Conservation (phyloP, 805 yeast genomes). For the Wickerhamomyces chambardii region DNA sequence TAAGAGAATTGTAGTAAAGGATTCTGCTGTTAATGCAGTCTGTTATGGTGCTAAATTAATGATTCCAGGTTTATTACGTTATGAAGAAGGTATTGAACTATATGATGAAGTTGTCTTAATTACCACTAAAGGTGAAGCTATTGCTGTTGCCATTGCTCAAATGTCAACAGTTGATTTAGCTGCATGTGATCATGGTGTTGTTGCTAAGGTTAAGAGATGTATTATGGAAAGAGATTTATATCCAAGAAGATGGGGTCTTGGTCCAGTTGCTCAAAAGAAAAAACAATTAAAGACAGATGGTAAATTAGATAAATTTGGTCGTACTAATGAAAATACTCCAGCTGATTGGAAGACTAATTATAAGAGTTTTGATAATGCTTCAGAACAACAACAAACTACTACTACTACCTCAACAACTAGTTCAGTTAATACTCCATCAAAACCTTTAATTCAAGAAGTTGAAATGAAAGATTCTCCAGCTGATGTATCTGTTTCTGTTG, state of each 20-base stretch:
- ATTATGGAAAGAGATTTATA: slow-evolving; percentile 99
- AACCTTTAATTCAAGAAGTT: slow-evolving; percentile 38
- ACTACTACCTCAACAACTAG: slow-evolving; percentile 21
- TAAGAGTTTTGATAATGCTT: slow-evolving; percentile 61
- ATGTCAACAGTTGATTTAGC: slow-evolving; percentile 98
- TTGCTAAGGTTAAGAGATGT: slow-evolving; percentile 97
- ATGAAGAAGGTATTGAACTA: slow-evolving; percentile 95
- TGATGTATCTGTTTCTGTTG: slow-evolving; percentile 18
- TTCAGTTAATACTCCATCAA: slow-evolving; percentile 35
- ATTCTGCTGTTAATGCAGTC: slow-evolving; percentile 95
- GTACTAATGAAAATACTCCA: slow-evolving; percentile 91
- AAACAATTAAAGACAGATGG: slow-evolving; percentile 97
- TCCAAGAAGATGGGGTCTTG: slow-evolving; percentile 99
- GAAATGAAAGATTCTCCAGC: slow-evolving; percentile 19
- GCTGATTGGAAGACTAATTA: slow-evolving; percentile 83
- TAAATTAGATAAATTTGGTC: slow-evolving; percentile 92
- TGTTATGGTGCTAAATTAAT: slow-evolving; percentile 98
- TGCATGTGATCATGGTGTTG: slow-evolving; percentile 96
- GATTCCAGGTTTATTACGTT: slow-evolving; percentile 97
- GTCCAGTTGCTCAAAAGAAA: slow-evolving; percentile 98
- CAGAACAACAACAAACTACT: no score
- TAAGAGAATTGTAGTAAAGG: slow-evolving; percentile 92
- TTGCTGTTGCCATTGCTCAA: slow-evolving; percentile 97
- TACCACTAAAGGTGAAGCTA: slow-evolving; percentile 99
- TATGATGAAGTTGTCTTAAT: slow-evolving; percentile 96